These are phyloP conservation scores for Millerago galiae DNA, from an alignment of 805 yeast species.

Conservation along the genomic window DNA sequence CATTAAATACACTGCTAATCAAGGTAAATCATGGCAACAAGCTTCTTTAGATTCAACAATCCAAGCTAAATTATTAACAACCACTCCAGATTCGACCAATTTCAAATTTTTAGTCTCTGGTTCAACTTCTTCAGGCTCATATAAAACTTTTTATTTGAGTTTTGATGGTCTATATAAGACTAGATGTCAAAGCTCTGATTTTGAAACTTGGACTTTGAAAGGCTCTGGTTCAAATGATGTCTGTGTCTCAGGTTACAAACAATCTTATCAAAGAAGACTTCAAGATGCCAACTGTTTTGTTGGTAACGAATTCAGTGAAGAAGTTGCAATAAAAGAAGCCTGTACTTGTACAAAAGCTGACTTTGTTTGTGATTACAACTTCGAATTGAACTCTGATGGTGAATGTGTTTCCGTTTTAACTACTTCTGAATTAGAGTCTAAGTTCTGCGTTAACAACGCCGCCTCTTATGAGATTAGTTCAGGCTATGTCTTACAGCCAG, in stretches of 20 bases:
- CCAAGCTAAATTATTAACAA: constrained; percentile 37
- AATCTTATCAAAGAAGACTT: constrained; percentile 58
- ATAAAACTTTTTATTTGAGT: constrained; percentile 36
- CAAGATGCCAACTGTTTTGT: constrained; percentile 53
- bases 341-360: constrained; percentile 65
- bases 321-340: constrained; percentile 37
- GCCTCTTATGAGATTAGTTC: constrained; percentile 21
- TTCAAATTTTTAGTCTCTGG: constrained; percentile 50
- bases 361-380: constrained; percentile 63
- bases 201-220: constrained; percentile 60
- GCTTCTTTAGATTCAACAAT: constrained; percentile 40
- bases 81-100: constrained; percentile 70
- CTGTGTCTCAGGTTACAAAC: constrained; percentile 68
- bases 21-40: constrained; percentile 61
- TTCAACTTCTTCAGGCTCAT: constrained; percentile 14
- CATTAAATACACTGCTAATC: constrained; percentile 57
- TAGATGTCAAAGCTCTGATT: constrained; percentile 39
- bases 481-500: constrained; percentile 38
- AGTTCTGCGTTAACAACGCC: constrained; percentile 25
- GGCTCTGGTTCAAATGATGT: constrained; percentile 22
- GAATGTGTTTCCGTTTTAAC: constrained; percentile 36
- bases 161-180: constrained; percentile 48
- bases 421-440: constrained; percentile 22
- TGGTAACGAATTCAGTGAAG: constrained; percentile 31
- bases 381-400: constrained; percentile 29